phyloP scores from a whole-genome alignment of 2,329 filamentous ascomycete species.

The Alternaria arborescens region DNA sequence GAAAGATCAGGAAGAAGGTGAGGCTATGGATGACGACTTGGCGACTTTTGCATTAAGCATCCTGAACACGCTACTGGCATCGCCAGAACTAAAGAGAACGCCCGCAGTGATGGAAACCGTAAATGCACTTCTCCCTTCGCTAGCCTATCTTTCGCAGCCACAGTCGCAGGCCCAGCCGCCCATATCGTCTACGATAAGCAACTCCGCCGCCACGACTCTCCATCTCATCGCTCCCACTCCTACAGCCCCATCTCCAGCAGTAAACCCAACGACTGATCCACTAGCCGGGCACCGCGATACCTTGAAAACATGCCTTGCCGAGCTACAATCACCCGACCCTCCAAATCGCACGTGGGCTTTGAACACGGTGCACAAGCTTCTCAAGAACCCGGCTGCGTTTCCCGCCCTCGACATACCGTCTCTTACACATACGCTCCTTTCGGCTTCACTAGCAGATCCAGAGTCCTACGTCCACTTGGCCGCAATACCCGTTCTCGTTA shows the following conservation, averaged over 20 bases:
- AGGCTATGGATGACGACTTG: conserved; percentile 42
- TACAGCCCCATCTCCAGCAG: conserved; percentile 39
- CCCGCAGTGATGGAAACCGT: conserved; percentile 27
- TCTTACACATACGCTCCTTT: conserved; percentile 69
- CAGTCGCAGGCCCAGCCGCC: conserved; percentile 4
- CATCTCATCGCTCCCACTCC: conserved; percentile 64
- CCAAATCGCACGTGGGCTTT: conserved; percentile 51
- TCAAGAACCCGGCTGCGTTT: conserved; percentile 60
- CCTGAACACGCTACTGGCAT: conserved; percentile 47
- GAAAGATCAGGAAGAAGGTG: not conserved
- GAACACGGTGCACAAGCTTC: conserved; percentile 54
- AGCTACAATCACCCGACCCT: conserved; percentile 46
- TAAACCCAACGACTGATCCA: conserved; percentile 47
- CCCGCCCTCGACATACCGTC: conserved; percentile 72
- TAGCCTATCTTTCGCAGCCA: conserved; percentile 36
- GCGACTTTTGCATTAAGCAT: conserved; percentile 54
- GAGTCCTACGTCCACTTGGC: conserved; percentile 77
- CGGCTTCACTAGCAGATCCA: conserved; percentile 69
- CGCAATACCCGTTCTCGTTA: conserved; percentile 71
- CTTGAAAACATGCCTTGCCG: conserved; percentile 32
- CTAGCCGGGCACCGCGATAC: conserved; percentile 56
- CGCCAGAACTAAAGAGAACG: conserved; percentile 46
- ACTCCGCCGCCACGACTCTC: conserved; percentile 51
- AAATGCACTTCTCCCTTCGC: conserved; percentile 20
- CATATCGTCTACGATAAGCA: conserved; percentile 30